Percentiles rank a stretch among this genome's conserved stretches.
Conservation (phyloP, 805 yeast genomes). For the Ogataea paraovalis region DNA sequence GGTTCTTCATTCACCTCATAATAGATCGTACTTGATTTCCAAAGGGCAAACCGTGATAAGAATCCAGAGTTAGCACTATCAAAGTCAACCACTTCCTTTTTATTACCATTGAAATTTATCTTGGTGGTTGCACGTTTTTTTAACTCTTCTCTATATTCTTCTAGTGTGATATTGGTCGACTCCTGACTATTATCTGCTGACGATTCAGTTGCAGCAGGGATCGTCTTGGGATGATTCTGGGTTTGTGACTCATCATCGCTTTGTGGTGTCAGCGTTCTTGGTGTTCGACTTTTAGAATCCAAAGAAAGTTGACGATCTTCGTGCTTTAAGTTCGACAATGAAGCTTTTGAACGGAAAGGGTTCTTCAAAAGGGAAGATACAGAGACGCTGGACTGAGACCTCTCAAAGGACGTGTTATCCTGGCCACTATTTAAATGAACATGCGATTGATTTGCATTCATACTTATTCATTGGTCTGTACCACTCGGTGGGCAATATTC, state of each 20-base stretch:
- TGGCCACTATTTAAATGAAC: background rate
- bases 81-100: background rate
- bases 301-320: background rate
- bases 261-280: background rate
- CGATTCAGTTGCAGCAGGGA: background rate
- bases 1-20: background rate
- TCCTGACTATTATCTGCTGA: background rate
- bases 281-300: too few species aligned
- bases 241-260: background rate
- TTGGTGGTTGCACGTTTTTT: slow-evolving; percentile 9
- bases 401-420: slow-evolving; percentile 4
- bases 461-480: background rate
- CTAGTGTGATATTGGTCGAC: slow-evolving; percentile 20
- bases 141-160: slow-evolving; percentile 24
- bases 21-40: background rate
- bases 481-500: too few species aligned
- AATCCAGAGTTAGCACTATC: background rate
- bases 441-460: background rate
- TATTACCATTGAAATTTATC: background rate
- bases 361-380: slow-evolving; percentile 18
- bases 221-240: background rate
- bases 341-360: slow-evolving; percentile 13
- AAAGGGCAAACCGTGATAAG: background rate
- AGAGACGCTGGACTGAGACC: slow-evolving; percentile 20
- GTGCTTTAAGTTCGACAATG: background rate